Percentiles rank a stretch among this genome's conserved stretches.
Evolutionary conservation across 2,329 filamentous ascomycete species (phyloP).

Genomic region (Aureobasidium sp.): DNA sequence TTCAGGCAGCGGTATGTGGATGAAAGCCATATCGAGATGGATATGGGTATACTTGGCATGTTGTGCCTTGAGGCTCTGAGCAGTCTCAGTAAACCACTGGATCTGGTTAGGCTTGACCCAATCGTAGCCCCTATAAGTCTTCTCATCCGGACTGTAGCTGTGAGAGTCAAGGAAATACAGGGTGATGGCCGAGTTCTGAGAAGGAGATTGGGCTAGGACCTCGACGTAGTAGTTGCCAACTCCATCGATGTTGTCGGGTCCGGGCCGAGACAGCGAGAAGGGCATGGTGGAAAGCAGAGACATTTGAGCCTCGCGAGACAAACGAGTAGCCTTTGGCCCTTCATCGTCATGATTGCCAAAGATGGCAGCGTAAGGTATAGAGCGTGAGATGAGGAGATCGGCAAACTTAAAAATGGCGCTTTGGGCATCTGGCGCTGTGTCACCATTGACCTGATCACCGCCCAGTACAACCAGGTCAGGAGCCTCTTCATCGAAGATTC

Average conservation of each 20-base stretch:
- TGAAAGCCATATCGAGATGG: slow-evolving; percentile 93
- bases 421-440: slow-evolving; percentile 82
- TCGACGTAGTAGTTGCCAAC: slow-evolving; percentile 94
- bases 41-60: slow-evolving; percentile 74
- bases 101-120: slow-evolving; percentile 95
- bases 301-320: slow-evolving; percentile 74
- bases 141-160: slow-evolving; percentile 81
- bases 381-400: slow-evolving; percentile 71
- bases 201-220: slow-evolving; percentile 68
- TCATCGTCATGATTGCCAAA: slow-evolving; percentile 98
- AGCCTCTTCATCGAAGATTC: slow-evolving; percentile 81
- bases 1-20: slow-evolving; percentile 92
- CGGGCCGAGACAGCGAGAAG: slow-evolving; percentile 77
- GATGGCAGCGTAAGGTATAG: slow-evolving; percentile 86
- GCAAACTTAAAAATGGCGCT: slow-evolving; percentile 92
- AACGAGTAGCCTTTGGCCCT: slow-evolving; percentile 43
- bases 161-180: slow-evolving; percentile 95
- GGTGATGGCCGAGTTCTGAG: slow-evolving; percentile 81
- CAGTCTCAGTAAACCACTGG: slow-evolving; percentile 81
- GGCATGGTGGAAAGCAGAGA: slow-evolving; percentile 75
- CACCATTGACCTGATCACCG: slow-evolving; percentile 92
- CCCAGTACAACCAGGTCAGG: slow-evolving; percentile 86
- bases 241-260: slow-evolving; percentile 75
- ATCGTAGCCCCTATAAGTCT: slow-evolving; percentile 84
- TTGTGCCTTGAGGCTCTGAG: slow-evolving; percentile 58